Conservation (phyloP, 352 stramenopile genomes). For the Globisporangium nodosum region DNA sequence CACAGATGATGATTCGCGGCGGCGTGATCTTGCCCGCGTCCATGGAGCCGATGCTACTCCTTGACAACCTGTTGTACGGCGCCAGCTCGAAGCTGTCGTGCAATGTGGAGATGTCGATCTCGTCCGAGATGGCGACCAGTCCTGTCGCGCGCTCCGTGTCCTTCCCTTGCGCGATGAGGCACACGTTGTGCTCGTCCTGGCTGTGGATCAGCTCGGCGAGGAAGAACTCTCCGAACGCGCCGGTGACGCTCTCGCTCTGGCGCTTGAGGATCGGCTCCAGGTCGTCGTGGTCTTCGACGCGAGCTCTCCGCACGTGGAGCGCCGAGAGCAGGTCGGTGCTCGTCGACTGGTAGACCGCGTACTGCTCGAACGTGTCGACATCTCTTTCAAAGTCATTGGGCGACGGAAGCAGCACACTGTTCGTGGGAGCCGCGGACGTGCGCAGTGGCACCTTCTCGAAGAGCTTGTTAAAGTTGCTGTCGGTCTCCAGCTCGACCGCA, state of each 20-base stretch:
- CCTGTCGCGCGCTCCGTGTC: conserved; percentile 52
- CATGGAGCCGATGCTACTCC: conserved; percentile 17
- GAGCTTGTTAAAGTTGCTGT: conserved; percentile 51
- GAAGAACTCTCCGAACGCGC: conserved; percentile 89
- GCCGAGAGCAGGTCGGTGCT: conserved; percentile 29
- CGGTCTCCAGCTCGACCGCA: conserved; percentile 35
- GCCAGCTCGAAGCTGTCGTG: conserved; percentile 82
- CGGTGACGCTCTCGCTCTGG: conserved; percentile 58
- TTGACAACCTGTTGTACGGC: conserved; percentile 72
- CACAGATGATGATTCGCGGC: conserved; percentile 43
- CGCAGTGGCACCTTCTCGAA: conserved; percentile 35
- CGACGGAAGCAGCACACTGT: conserved; percentile 14
- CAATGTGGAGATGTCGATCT: conserved; percentile 79
- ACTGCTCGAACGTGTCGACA: conserved; percentile 34
- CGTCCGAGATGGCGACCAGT: conserved; percentile 74
- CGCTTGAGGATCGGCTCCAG: conserved; percentile 58
- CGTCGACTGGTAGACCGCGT: conserved; percentile 41
- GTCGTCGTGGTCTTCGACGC: conserved; percentile 82
- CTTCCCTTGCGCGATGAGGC: conserved; percentile 54
- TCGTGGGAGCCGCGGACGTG: neutral
- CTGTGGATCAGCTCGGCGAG: conserved; percentile 89
- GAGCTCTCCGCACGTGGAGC: conserved; percentile 52
- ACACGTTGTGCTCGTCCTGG: conserved; percentile 84
- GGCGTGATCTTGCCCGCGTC: conserved; percentile 27
- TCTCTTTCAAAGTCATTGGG: conserved; percentile 16